Percentiles rank a stretch among this genome's conserved stretches.
Conservation (phyloP, 257 asterid species). For the Salvia hispanica region DNA sequence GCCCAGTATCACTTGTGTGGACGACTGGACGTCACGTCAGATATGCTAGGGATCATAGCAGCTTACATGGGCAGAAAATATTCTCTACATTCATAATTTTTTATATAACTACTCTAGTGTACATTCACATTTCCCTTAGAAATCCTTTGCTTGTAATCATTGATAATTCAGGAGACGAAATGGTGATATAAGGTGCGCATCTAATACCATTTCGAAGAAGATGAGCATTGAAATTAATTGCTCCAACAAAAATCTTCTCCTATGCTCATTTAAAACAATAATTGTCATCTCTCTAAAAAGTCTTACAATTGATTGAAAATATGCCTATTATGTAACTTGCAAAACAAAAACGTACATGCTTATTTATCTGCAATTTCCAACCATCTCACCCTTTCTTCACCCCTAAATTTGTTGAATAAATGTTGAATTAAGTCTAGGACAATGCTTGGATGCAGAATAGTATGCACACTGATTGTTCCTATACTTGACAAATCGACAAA, state of each 20-base stretch:
- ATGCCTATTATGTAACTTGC: not conserved
- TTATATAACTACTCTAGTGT: not conserved
- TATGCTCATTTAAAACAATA: not conserved
- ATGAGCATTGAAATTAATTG: not conserved
- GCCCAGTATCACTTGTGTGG: too few relatives aligned
- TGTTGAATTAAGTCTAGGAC: not conserved
- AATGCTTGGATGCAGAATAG: not conserved
- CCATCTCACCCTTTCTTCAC: not conserved
- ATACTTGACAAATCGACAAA: not conserved
- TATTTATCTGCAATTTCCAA: not conserved
- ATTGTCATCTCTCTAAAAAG: not conserved
- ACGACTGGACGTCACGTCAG: not conserved
- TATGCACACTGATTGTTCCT: constrained; percentile 7
- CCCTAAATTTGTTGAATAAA: constrained; percentile 1
- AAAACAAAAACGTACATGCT: constrained; percentile 1
- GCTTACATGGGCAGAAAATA: not conserved
- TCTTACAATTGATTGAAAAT: not conserved
- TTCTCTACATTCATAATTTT: not conserved
- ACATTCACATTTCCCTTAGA: not conserved
- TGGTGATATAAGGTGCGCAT: not conserved
- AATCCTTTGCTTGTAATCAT: not conserved
- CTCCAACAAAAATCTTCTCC: not conserved
- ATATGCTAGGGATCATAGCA: not conserved
- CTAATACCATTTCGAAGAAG: not conserved
- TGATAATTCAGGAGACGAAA: not conserved